Evolutionary conservation across 345 rosid genomes (phyloP).

Genomic region (Aquilaria malaccensis): DNA sequence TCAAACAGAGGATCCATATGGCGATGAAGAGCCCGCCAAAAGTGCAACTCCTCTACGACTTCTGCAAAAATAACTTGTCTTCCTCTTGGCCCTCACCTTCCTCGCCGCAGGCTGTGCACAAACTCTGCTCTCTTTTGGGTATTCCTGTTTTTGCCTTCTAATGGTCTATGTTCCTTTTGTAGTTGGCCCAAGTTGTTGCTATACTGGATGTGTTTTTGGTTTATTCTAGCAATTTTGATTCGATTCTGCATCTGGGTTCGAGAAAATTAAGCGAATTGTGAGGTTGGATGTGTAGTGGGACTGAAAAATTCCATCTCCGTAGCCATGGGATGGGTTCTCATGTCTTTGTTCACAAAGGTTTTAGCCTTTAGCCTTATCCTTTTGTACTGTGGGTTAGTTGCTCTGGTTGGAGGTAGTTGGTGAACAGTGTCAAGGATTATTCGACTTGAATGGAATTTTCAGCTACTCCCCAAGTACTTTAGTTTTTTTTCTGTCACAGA

Average conservation of each 20-base stretch:
- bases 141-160: slow-evolving; percentile 15
- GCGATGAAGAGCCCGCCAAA: slow-evolving; percentile 39
- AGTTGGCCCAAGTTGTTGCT: slow-evolving; percentile 1
- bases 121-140: slow-evolving; percentile 71
- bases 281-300: slow-evolving; percentile 13
- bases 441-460: background rate
- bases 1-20: slow-evolving; percentile 31
- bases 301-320: too few relatives aligned
- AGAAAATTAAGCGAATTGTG: slow-evolving; percentile 5
- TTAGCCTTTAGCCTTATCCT: background rate
- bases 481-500: too few relatives aligned
- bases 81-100: slow-evolving; percentile 44
- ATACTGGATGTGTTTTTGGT: background rate
- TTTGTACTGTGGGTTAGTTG: background rate
- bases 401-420: background rate
- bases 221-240: slow-evolving; percentile 6
- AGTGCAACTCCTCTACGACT: slow-evolving; percentile 61
- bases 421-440: slow-evolving; percentile 6
- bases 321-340: background rate
- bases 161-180: background rate
- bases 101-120: slow-evolving; percentile 37
- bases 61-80: slow-evolving; percentile 49
- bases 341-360: background rate
- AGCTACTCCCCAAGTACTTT: too few relatives aligned
- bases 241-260: slow-evolving; percentile 14